Percentiles rank a stretch among this genome's conserved stretches.
Evolutionary conservation across 441 rosid genomes (phyloP).

Genomic region (Populus hybrid): DNA sequence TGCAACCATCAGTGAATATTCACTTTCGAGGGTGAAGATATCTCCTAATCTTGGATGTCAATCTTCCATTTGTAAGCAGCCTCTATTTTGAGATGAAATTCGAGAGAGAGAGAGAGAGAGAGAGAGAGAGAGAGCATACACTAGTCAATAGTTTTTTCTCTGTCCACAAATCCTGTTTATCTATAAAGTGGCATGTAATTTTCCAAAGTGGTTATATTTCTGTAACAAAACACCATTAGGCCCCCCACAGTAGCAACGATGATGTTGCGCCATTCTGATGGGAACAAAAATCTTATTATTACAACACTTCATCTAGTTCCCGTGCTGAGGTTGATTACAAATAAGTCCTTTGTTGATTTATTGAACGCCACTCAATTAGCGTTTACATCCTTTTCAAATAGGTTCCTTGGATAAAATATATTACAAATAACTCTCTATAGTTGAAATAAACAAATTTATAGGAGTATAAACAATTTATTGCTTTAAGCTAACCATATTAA

Average conservation of each 20-base stretch:
- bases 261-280: neutral
- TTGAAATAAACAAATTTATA: too few relatives aligned
- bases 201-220: neutral
- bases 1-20: conserved; percentile 82
- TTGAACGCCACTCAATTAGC: neutral
- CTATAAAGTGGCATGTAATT: neutral
- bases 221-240: neutral
- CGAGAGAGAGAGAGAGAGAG: too few relatives aligned
- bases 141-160: neutral
- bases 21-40: conserved; percentile 67
- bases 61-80: conserved; percentile 7
- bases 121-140: neutral
- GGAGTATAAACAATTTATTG: too few relatives aligned
- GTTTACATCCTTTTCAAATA: neutral
- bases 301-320: neutral
- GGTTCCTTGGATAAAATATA: neutral
- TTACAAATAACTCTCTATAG: neutral
- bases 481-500: neutral
- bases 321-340: neutral
- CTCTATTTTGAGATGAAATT: conserved; percentile 2
- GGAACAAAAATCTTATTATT: neutral
- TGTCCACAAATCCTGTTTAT: neutral
- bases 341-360: neutral
- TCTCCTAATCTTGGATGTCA: neutral
- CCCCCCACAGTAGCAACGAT: neutral